Evolutionary conservation across 495 filamentous ascomycete genomes (phyloP).

Genomic region (Aspergillus ellipticus): DNA sequence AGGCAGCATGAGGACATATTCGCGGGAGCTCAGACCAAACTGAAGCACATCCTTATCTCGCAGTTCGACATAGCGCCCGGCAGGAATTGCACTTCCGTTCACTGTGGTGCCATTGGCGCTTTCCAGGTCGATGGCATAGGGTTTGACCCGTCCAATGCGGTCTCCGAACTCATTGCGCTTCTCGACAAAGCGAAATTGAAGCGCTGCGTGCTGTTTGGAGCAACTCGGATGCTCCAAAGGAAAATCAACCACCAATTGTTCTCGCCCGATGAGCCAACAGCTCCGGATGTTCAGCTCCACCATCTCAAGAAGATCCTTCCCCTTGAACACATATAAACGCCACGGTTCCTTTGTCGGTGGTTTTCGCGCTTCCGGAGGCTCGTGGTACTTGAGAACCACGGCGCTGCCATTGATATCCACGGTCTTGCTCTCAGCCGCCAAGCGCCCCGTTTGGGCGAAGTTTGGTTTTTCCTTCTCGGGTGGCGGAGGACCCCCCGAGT

Average conservation of each 20-base stretch:
- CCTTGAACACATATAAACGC: conserved; percentile 94
- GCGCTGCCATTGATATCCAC: conserved; percentile 62
- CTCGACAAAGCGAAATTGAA: conserved; percentile 85
- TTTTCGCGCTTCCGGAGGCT: conserved; percentile 89
- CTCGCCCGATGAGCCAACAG: conserved; percentile 89
- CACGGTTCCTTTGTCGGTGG: conserved; percentile 73
- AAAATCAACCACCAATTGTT: conserved; percentile 75
- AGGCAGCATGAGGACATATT: conserved; percentile 87
- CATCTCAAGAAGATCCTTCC: conserved; percentile 70
- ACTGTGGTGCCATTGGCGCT: conserved; percentile 88
- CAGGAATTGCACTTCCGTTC: conserved; percentile 69
- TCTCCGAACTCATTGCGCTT: conserved; percentile 85
- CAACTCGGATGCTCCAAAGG: conserved; percentile 85
- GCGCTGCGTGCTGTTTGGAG: conserved; percentile 90
- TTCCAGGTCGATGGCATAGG: conserved; percentile 90
- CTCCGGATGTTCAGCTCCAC: conserved; percentile 69
- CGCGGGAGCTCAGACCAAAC: conserved; percentile 83
- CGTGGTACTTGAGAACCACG: conserved; percentile 90
- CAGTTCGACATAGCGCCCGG: conserved; percentile 78
- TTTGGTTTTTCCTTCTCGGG: conserved; percentile 83
- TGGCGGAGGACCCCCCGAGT: conserved; percentile 28
- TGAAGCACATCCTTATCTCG: conserved; percentile 81
- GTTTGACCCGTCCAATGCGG: conserved; percentile 73
- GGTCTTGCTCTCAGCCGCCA: conserved; percentile 87
- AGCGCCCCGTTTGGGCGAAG: conserved; percentile 70